Evolutionary conservation across 139 green algal species (phyloP), one percentile per base, ranked within the genome.

Genomic region (Picochlorum sp.): DNA sequence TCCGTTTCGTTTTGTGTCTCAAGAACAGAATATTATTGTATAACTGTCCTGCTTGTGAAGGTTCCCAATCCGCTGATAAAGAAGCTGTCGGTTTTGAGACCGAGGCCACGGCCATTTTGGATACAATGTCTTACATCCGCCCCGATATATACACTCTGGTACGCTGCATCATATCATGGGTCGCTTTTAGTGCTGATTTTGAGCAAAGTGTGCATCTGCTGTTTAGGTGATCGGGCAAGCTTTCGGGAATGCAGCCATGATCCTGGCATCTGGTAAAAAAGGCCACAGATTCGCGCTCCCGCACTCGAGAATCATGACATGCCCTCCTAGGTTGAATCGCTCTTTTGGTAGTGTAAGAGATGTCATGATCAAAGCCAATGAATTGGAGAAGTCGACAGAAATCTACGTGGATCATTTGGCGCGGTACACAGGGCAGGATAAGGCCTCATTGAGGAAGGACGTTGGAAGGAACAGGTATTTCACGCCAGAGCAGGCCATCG

Each of bases 251-350:
- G 94, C 91, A 4, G 86, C 85, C n/a, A 94, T 97, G 73, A 73
- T 97, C 28, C 75, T 97, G 46, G 84, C 87, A 0, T 84, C 82
- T 46, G 91, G 91, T 21, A 89, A 88, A 65, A 97, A 97, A 82
- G 91, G 91, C 13, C 80, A 78, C 76, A 80, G 92, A 51, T 90
- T 88, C 44, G 82, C 85, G 30, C 75, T 97, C 74, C 90, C 92
- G n/a, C 80, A 98, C 72, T 80, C 89, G 2, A 78, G 80, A 32
- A 81, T 85, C 49, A 82, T 80, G 66, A 84, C 73, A 24, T 64
- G 60, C 21, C 69, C 81, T 28, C 72, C 74, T 4, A 66, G 78
- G 56, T 71, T 85, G 38, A 79, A 79, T 85, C 34, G 84, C 41
- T 59, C 76, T 24, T 82, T 82, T 69, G 75, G 84, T 54, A 76